Evolutionary conservation across 2,329 filamentous ascomycete species (phyloP), one percentile per base, ranked within the genome.

Genomic region (Epichloe sibirici): DNA sequence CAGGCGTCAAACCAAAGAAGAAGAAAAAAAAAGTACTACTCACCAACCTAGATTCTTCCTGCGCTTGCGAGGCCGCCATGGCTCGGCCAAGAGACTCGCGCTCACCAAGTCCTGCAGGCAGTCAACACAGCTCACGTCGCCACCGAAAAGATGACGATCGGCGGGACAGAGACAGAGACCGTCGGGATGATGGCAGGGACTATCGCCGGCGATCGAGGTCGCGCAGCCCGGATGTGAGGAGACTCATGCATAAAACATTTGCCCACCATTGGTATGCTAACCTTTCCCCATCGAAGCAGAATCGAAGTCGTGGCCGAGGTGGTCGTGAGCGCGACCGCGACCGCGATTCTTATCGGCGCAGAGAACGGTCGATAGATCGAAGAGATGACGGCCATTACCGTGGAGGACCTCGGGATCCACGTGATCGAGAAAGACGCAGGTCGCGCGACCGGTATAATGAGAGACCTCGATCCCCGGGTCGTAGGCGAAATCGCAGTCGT

Each of bases 51-150:
- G 65, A 65, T 67, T 53, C 65, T 66, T 69, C 63, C 67, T 66
- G 67, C 70, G 68, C 67, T 63, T 64, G 62, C 66, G 66, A 69
- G 65, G 66, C 64, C 65, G 62, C 63, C 65, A 82, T 82, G 78
- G 77, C 77, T 79, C 78, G 78, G 71, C 78, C 74, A 72, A 80
- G 75, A 77, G 77, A 79, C 75, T 79, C 78, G 73, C 78, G 87
- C 86, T 91, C 87, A 90, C 88, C 87, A 87, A 89, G 85, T 83
- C 86, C 86, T 84, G 83, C 85, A 90, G 86, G 86, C 82, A 89
- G 86, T 78, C 83, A 86, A 67, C 78, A 80, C 71, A 83, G 82
- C 71, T 81, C 83, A 65, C 83, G 82, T 73, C 85, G 81, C 73
- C 80, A 71, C 65, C 78, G 77, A 62, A 78, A 82, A 70, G 75